Evolutionary conservation across 176 grass and related monocot species (phyloP), one percentile per base, ranked within the genome.

Genomic region (Musa troglodytarum): DNA sequence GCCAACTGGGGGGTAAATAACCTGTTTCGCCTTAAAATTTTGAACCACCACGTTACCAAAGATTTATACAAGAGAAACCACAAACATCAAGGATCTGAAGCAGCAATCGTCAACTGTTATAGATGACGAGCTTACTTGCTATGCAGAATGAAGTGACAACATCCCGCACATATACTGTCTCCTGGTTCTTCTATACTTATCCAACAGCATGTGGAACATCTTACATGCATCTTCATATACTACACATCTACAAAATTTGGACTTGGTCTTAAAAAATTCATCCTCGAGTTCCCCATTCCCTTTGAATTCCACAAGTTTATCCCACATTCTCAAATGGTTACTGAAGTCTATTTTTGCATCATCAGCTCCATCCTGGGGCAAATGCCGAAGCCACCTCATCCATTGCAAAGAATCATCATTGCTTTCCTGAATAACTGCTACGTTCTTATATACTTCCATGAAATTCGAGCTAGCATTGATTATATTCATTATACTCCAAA

Each of bases 371-470:
- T 72, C 11, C 20, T 85, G 86, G 5, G 57, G 81, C 71, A 99
- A 79, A 72, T 94, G 88, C 0, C 63, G 78, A 8, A 94, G 83
- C 91, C 95, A 99, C 55, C 69, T 79, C 86, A 99, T 91, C 91
- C 88, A 94, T 24, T 84, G 84, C 58, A 98, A 83, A 11, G 82
- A 23, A 22, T 88, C 77, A 9, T 88, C 85, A 1, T 88, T 77
- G 20, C 63, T 64, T 68, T 49, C 77, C 28, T 79, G 71, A 8
- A 89, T 74, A 15, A 76, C 54, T 59, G 80, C 17, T 54, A 90
- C 72, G 19, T 2, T 80, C 50, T 26, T 77, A 50, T 88, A 81
- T 10, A 71, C 81, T 49, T 86, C 86, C 13, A 80, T 13, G 12
- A 89, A 75, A 63, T 22, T 75, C 29, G 73, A 84, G 63, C 53